Conservation (phyloP, 2,329 filamentous ascomycete genomes). For the Madurella mycetomatis region DNA sequence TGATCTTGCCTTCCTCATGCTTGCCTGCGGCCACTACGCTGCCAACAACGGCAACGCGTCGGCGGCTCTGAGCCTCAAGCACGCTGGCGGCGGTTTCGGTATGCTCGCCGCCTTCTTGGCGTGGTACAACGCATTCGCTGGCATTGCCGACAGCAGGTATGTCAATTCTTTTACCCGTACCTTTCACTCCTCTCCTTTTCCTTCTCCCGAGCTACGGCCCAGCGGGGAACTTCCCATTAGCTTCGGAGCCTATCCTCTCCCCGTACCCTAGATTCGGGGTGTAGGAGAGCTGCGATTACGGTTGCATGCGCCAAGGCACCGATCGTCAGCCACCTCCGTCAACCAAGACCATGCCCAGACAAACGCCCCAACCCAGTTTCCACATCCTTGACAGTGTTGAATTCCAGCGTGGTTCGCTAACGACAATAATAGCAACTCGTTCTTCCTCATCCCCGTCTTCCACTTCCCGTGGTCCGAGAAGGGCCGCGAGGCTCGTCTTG, state of each 20-base stretch:
- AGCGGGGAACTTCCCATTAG: background rate
- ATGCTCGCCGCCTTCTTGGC: conserved; percentile 74
- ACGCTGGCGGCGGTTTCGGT: conserved; percentile 75
- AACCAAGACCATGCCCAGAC: conserved; percentile 8
- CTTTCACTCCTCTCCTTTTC: background rate
- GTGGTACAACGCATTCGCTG: conserved; percentile 83
- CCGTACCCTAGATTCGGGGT: conserved; percentile 1
- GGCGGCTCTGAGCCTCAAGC: conserved; percentile 51
- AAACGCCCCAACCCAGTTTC: conserved; percentile 1
- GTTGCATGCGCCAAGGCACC: conserved; percentile 21
- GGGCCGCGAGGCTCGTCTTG: conserved; percentile 49
- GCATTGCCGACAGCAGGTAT: conserved; percentile 68
- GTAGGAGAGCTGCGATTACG: background rate
- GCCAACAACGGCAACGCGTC: conserved; percentile 45
- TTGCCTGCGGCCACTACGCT: conserved; percentile 60
- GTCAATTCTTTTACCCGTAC: conserved; percentile 26
- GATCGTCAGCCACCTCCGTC: conserved; percentile 22
- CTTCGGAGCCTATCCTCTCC: background rate
- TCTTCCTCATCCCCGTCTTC: conserved; percentile 87
- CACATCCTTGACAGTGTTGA: background rate
- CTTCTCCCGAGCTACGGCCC: background rate
- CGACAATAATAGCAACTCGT: conserved; percentile 59
- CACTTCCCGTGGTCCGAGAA: conserved; percentile 94
- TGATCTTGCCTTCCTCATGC: conserved; percentile 69
- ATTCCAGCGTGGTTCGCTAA: conserved; percentile 30